Evolutionary conservation across 768 basidiomycete genomes (phyloP).

Genomic region (Leccinellum albellum): DNA sequence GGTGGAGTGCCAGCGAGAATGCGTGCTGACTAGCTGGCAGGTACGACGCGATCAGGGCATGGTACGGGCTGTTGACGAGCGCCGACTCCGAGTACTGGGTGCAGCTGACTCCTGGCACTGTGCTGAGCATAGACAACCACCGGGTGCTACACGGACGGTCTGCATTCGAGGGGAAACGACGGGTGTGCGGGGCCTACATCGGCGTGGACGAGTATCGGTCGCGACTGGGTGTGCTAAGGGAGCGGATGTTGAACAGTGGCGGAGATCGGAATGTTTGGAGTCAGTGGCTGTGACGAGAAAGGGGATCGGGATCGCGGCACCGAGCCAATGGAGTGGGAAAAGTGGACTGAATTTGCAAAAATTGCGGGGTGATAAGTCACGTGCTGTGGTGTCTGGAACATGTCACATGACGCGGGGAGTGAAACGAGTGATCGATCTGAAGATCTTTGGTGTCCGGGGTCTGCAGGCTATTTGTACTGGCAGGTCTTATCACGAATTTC

Average conservation of each 20-base stretch:
- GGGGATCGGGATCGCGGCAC: slow-evolving; percentile 12
- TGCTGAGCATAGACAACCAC: slow-evolving; percentile 92
- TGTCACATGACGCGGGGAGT: slow-evolving; percentile 17
- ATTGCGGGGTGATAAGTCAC: slow-evolving; percentile 18
- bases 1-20: neutral
- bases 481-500: slow-evolving; percentile 17
- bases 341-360: slow-evolving; percentile 20
- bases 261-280: slow-evolving; percentile 59
- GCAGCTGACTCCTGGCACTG: slow-evolving; percentile 82
- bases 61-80: slow-evolving; percentile 72
- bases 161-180: slow-evolving; percentile 77
- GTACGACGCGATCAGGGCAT: slow-evolving; percentile 78
- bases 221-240: slow-evolving; percentile 62
- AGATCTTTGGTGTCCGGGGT: slow-evolving; percentile 21
- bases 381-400: slow-evolving; percentile 14
- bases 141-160: slow-evolving; percentile 94
- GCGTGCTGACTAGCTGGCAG: slow-evolving; percentile 29
- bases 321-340: slow-evolving; percentile 15
- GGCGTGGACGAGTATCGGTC: slow-evolving; percentile 88
- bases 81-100: slow-evolving; percentile 90
- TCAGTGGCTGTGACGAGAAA: slow-evolving; percentile 39
- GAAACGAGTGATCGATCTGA: slow-evolving; percentile 12
- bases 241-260: slow-evolving; percentile 41
- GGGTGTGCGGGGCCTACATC: slow-evolving; percentile 96
- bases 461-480: slow-evolving; percentile 19